Percentiles rank a stretch among this genome's conserved stretches.
phyloP scores from a whole-genome alignment of 129 eudicot species.

The Rutidosis leptorrhynchoides region DNA sequence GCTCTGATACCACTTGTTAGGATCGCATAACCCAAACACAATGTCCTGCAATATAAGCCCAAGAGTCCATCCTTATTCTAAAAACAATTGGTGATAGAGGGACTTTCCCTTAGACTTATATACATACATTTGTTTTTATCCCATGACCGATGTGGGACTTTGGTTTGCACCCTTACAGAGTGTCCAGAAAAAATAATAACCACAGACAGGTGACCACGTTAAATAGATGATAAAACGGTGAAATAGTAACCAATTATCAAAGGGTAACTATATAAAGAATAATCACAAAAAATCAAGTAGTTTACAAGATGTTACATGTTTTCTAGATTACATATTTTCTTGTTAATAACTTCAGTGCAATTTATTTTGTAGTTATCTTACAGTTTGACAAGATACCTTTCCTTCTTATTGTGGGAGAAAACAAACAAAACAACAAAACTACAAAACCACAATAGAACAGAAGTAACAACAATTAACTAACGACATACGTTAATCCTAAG shows the following conservation, averaged over 20 bases:
- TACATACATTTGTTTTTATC: too few relatives aligned
- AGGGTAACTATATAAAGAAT: neutral
- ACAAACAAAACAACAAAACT: neutral
- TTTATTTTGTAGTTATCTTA: neutral
- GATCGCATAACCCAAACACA: too few relatives aligned
- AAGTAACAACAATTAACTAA: neutral
- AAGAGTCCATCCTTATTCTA: too few relatives aligned
- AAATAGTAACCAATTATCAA: neutral
- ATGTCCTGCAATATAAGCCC: too few relatives aligned
- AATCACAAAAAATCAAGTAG: neutral
- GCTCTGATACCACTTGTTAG: too few relatives aligned
- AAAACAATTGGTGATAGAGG: too few relatives aligned
- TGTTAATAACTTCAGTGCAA: neutral
- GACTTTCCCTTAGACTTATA: too few relatives aligned
- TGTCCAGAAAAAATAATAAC: neutral
- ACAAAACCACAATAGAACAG: neutral
- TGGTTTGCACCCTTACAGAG: neutral
- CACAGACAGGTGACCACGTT: too few relatives aligned
- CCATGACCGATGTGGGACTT: too few relatives aligned
- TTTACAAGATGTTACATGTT: neutral
- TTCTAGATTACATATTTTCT: neutral
- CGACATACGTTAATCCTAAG: neutral
- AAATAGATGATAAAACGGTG: conserved; percentile 1
- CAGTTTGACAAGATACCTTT: neutral
- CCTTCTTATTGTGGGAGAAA: neutral